A percentile compares a stretch with the other conserved stretches of the same genome.
phyloP scores from a whole-genome alignment of 257 asterid genomes.

The Plantago ovata region DNA sequence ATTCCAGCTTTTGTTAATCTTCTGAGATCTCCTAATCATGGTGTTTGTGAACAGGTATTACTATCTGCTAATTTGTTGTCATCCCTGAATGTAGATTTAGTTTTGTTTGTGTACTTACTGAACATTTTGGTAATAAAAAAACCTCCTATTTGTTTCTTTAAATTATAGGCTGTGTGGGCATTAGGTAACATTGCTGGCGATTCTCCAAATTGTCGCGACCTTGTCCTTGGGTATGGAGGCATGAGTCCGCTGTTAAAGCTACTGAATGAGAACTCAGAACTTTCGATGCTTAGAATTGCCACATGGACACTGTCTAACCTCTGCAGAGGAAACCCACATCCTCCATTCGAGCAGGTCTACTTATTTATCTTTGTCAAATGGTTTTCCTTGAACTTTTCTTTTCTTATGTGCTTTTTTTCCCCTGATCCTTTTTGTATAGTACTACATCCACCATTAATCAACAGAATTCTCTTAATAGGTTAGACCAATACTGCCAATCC shows the following conservation, averaged over 20 bases:
- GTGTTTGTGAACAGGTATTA: constrained; percentile 91
- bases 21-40: constrained; percentile 81
- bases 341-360: constrained; percentile 87
- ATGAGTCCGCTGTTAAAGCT: constrained; percentile 72
- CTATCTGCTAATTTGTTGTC: background rate
- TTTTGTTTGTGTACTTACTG: too few species aligned
- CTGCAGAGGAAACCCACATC: constrained; percentile 98
- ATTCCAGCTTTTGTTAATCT: constrained; percentile 83
- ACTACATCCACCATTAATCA: background rate
- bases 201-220: constrained; percentile 89
- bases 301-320: constrained; percentile 94
- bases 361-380: background rate
- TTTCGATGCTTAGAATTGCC: constrained; percentile 94
- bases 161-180: constrained; percentile 89
- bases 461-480: constrained; percentile 39
- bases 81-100: too few species aligned
- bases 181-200: constrained; percentile 96
- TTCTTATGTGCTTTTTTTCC: background rate
- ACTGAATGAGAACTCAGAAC: constrained; percentile 74
- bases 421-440: background rate
- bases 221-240: constrained; percentile 80
- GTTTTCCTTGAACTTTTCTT: background rate
- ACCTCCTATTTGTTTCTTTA: background rate
- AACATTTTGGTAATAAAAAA: too few species aligned
- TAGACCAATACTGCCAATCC: constrained; percentile 83